phyloP scores from a whole-genome alignment of 2,329 filamentous ascomycete species.

The Colletotrichum chlorophyti region DNA sequence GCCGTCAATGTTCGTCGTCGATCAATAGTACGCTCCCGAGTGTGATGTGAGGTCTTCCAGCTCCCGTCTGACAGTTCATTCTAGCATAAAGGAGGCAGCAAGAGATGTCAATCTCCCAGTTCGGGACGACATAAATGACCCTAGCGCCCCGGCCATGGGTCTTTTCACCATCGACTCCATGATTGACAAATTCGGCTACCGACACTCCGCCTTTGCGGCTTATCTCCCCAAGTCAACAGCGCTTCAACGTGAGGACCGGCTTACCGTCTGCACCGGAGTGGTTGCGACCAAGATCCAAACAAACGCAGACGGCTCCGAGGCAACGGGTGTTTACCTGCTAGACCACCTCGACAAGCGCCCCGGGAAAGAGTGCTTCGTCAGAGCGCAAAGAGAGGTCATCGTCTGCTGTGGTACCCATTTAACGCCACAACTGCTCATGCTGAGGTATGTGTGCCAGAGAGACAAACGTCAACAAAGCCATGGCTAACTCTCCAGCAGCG shows the following conservation, averaged over 20 bases:
- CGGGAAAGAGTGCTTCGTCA: slow-evolving; percentile 31
- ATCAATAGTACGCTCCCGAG: slow-evolving; percentile 26
- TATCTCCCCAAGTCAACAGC: slow-evolving; percentile 35
- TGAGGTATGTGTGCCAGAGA: too few species aligned
- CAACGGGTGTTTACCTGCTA: slow-evolving; percentile 34
- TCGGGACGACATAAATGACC: slow-evolving; percentile 36
- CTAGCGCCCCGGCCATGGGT: slow-evolving; percentile 35
- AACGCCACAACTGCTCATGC: slow-evolving; percentile 39
- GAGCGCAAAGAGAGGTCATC: slow-evolving; percentile 38
- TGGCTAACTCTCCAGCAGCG: slow-evolving; percentile 31
- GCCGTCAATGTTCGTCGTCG: slow-evolving; percentile 5
- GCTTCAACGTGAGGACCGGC: slow-evolving; percentile 27
- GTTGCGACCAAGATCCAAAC: slow-evolving; percentile 37
- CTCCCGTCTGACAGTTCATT: too few species aligned
- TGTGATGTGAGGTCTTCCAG: too few species aligned
- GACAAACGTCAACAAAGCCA: too few species aligned
- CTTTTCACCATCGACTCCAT: slow-evolving; percentile 37
- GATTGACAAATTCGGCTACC: slow-evolving; percentile 33
- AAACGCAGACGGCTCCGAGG: slow-evolving; percentile 27
- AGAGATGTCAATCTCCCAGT: slow-evolving; percentile 35
- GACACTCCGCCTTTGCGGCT: slow-evolving; percentile 35
- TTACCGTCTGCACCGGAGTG: slow-evolving; percentile 39
- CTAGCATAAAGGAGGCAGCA: slow-evolving; percentile 34
- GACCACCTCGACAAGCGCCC: slow-evolving; percentile 10
- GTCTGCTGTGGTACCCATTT: slow-evolving; percentile 37